A percentile compares a stretch with the other conserved stretches of the same genome.
Conservation (phyloP, 768 basidiomycete species). For the Lentinula edodes region DNA sequence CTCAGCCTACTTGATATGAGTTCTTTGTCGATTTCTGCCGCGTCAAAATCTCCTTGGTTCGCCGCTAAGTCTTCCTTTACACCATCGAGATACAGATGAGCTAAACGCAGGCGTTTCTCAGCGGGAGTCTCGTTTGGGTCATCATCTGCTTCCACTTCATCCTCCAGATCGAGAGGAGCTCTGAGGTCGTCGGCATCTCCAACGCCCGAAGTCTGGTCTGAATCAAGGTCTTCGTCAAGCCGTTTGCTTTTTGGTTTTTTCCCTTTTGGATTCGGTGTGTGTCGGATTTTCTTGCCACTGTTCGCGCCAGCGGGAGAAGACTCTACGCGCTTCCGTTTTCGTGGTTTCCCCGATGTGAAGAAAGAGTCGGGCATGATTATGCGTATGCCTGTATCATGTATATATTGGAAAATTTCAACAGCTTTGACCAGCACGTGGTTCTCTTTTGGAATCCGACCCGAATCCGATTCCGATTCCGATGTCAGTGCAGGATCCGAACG, state of each 20-base stretch:
- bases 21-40: conserved; percentile 92
- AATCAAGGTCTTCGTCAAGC: conserved; percentile 60
- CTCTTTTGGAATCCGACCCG: not conserved
- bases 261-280: conserved; percentile 15
- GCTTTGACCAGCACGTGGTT: not conserved
- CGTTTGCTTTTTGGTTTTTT: conserved; percentile 6
- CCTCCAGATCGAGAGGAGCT: conserved; percentile 20
- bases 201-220: conserved; percentile 49
- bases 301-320: conserved; percentile 19
- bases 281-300: conserved; percentile 21
- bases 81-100: conserved; percentile 83
- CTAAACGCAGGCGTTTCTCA: conserved; percentile 86
- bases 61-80: conserved; percentile 74
- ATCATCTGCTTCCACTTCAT: conserved; percentile 66
- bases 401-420: not conserved
- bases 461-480: not conserved
- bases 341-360: conserved; percentile 56
- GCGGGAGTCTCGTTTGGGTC: conserved; percentile 88
- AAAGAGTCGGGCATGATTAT: conserved; percentile 77
- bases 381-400: too few species aligned
- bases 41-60: conserved; percentile 76
- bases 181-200: conserved; percentile 77
- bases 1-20: conserved; percentile 86
- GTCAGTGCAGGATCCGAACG: not conserved
- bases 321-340: conserved; percentile 56